A percentile compares a stretch with the other conserved stretches of the same genome.
Evolutionary conservation across 1,284 basidiomycete species (phyloP).

Genomic region (Fomitopsis palustris): DNA sequence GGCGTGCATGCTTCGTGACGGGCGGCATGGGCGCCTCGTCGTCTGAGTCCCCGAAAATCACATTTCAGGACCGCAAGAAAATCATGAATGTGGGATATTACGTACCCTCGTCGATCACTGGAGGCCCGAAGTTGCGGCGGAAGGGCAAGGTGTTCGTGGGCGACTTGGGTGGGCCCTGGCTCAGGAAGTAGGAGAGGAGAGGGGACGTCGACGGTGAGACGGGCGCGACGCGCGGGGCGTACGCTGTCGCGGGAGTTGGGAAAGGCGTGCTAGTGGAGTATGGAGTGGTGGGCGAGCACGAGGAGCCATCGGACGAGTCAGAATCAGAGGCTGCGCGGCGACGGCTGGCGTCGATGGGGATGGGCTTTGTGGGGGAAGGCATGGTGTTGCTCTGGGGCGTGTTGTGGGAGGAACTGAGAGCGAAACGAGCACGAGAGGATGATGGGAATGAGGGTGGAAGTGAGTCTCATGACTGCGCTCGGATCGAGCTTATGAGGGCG

Average conservation of each 20-base stretch:
- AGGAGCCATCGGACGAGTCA: conserved; percentile 41
- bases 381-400: conserved; percentile 12
- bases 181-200: conserved; percentile 65
- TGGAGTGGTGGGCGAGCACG: conserved; percentile 45
- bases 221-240: conserved; percentile 41
- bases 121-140: conserved; percentile 37
- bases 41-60: conserved; percentile 12
- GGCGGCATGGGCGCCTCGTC: conserved; percentile 35
- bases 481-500: conserved; percentile 5
- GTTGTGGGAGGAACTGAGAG: neutral
- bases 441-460: neutral
- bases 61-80: neutral
- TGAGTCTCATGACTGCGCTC: neutral
- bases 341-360: conserved; percentile 48
- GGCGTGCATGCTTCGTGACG: conserved; percentile 24
- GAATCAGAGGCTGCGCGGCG: conserved; percentile 51
- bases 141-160: conserved; percentile 52
- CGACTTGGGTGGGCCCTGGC: conserved; percentile 51
- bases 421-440: neutral
- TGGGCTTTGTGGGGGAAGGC: conserved; percentile 55
- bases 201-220: conserved; percentile 60
- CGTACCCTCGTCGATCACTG: conserved; percentile 57
- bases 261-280: conserved; percentile 45
- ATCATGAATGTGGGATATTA: neutral
- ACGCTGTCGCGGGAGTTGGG: conserved; percentile 40